A percentile compares a stretch with the other conserved stretches of the same genome.
These are phyloP conservation scores for Blastobotrys apis DNA, from an alignment of 1,139 yeast genomes.

Conservation along the genomic window DNA sequence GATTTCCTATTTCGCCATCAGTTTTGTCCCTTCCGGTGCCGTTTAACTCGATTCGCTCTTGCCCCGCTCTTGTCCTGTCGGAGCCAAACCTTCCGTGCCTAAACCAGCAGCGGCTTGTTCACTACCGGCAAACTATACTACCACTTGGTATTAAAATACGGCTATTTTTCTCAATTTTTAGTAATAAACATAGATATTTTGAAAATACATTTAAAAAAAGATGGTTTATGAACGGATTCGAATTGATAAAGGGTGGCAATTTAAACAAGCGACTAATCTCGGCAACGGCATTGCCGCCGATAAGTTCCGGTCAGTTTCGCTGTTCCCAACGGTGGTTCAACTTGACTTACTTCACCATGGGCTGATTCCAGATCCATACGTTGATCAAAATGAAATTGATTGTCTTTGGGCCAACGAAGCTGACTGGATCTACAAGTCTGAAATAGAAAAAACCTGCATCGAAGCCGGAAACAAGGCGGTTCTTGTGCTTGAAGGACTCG, in stretches of 20 bases:
- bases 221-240: not conserved
- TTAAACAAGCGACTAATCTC: conserved; percentile 11
- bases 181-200: too few species aligned
- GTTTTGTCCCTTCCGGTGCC: too few species aligned
- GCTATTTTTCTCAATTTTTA: too few species aligned
- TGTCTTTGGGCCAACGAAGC: conserved; percentile 44
- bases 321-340: conserved; percentile 34
- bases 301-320: conserved; percentile 17
- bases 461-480: conserved; percentile 22
- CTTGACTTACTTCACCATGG: conserved; percentile 36
- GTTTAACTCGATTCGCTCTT: too few species aligned
- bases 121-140: too few species aligned
- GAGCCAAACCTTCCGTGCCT: too few species aligned
- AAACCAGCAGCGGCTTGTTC: too few species aligned
- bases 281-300: conserved; percentile 8
- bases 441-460: conserved; percentile 7
- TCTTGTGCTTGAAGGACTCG: conserved; percentile 42
- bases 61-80: too few species aligned
- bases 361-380: conserved; percentile 41
- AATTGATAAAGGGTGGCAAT: conserved; percentile 12
- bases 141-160: too few species aligned
- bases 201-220: too few species aligned
- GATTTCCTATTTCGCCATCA: too few species aligned
- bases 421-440: conserved; percentile 41
- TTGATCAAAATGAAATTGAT: conserved; percentile 36